Evolutionary conservation across 768 basidiomycete species (phyloP), one percentile per base, ranked within the genome.

Genomic region (Boletus rufocinnamomeus): DNA sequence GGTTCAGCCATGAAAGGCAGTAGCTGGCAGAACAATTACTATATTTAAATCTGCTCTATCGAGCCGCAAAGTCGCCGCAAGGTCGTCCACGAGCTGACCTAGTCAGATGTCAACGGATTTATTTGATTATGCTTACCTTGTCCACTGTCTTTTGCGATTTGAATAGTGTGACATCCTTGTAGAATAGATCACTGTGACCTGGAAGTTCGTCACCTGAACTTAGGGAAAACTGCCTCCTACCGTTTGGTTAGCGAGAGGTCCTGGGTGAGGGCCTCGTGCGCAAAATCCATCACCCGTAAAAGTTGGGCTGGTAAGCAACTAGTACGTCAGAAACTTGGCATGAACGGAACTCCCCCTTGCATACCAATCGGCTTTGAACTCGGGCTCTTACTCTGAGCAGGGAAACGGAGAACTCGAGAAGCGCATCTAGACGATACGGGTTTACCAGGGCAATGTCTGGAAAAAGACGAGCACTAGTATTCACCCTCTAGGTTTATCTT

Each of bases 101-200:
- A 37, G 52, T 54, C 48, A 59, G 52, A 52, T 4, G 32, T 6
- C 43, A 37, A 40, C 34, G 8, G 30, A 44, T 43, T 21, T 35
- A 19, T 28, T 17, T 21, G 38, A 40, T 44, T 41, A 17, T 27
- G 64, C 77, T 50, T 62, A 92, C 95, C 59, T 79, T 79, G 72
- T 98, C 91, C 1, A 96, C 93, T 0, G 81, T 80, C n/a, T 75
- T 73, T 70, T 98, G 95, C 8, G 77, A 82, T 59, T 79, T 84
- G 75, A 96, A 98, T 6, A 97, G 75, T 0, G 71, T 62, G 2
- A 93, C 88, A 57, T 96, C 92, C 62, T 85, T 85, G 74, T 98
- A 98, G 73, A 83, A 98, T 17, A 96, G 81, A 71, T 96, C 94
- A 16, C 95, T 94, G 57, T 30, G 41, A n/a, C 19, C 25, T 27